Conservation (phyloP, 305 asterid species). For the Fraxinus velutina region DNA sequence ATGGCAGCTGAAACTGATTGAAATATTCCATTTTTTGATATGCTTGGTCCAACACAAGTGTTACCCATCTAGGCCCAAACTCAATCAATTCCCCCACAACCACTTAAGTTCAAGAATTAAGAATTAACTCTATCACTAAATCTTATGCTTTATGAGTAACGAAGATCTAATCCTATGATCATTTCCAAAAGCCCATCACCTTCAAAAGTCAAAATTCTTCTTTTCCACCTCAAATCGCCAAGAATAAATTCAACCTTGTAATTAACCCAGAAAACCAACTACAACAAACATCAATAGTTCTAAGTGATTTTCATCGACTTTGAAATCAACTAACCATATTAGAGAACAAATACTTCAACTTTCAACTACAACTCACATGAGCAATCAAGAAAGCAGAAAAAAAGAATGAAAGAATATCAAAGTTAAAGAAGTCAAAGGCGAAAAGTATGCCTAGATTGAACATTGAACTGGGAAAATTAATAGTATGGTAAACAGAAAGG, state of each 20-base stretch:
- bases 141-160: conserved; percentile 9
- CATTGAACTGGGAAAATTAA: background rate
- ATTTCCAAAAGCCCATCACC: conserved; percentile 6
- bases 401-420: conserved; percentile 17
- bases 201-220: conserved; percentile 23
- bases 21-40: conserved; percentile 44
- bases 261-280: background rate
- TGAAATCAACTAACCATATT: conserved; percentile 11
- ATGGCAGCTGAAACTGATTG: conserved; percentile 66
- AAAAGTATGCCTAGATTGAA: conserved; percentile 8
- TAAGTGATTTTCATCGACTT: conserved; percentile 24
- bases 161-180: conserved; percentile 38
- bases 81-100: conserved; percentile 27
- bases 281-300: background rate
- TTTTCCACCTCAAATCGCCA: conserved; percentile 22
- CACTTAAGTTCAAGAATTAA: conserved; percentile 10
- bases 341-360: background rate
- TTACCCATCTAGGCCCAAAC: conserved; percentile 51
- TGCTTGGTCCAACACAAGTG: conserved; percentile 64
- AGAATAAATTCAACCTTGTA: conserved; percentile 2
- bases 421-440: conserved; percentile 29
- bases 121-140: conserved; percentile 17
- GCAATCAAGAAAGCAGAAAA: conserved; percentile 16
- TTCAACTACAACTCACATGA: conserved; percentile 15
- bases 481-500: conserved; percentile 7